Evolutionary conservation across 2,329 filamentous ascomycete species (phyloP), one percentile per base, ranked within the genome.

Genomic region (Reticulascus tulasneorum): DNA sequence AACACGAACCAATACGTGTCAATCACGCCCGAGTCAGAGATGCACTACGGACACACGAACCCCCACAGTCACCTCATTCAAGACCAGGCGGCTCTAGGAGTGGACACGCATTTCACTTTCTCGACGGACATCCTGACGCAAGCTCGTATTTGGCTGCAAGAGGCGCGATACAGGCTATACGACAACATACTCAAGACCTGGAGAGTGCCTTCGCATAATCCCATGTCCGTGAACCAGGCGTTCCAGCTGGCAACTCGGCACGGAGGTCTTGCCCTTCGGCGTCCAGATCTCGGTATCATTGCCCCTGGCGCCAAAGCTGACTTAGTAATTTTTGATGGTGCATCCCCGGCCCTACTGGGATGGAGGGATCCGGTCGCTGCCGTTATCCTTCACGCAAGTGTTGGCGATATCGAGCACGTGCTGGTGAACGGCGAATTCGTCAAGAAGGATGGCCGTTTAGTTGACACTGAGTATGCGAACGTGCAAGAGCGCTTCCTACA

Each of bases 11-110:
- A 77, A 32, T 70, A 71, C 53, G 53, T 79, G 26, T 73, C 72
- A 33, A 73, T 73, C 39, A 79, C 76, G 0, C 73, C 74, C 2
- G 77, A 80, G 47, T 75, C 71, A 0, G 75, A 79, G 47, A 69
- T 75, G 62, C 72, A 77, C 49, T 78, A 69, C 51, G 75, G 75
- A n/a, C 71, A 75, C 46, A 59, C 55, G 1, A 69, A 78, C 39
- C 60, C 62, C 2, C 48, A 54, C 23, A 61, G 56, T 13, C 60
- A 69, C 35, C 49, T 60, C 8, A 56, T 69, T 19, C 63, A 63
- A 19, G 73, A 79, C 46, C 72, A 78, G 42, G 64, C 63, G 2
- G 53, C 71, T 2, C 60, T 79, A 0, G 74, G 75, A 4, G 58
- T 77, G 8, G 73, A 79, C 47, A 77, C 71, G 0, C 68, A 75